Conservation (phyloP, 2,329 filamentous ascomycete species). For the Aspergillus pseudoviridinutans region DNA sequence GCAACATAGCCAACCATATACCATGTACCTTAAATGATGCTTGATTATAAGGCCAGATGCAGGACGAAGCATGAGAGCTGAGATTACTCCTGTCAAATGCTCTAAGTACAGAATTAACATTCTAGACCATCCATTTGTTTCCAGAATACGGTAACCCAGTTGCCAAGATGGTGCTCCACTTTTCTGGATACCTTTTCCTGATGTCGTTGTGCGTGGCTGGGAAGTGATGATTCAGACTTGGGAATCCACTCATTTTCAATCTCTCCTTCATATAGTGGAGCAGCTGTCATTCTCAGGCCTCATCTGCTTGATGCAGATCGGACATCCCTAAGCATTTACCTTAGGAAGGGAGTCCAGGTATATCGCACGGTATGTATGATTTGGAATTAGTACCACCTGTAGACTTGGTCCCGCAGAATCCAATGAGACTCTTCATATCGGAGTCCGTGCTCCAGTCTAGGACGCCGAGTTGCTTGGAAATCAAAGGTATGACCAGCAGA, state of each 20-base stretch:
- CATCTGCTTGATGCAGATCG: background rate
- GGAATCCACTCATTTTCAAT: background rate
- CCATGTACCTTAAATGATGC: background rate
- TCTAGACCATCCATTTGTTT: constrained; percentile 8
- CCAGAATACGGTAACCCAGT: background rate
- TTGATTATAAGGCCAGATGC: background rate
- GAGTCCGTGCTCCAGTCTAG: constrained; percentile 17
- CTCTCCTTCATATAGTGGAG: background rate
- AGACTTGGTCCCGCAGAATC: constrained; percentile 1
- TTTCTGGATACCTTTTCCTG: constrained; percentile 4
- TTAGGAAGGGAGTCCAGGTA: background rate
- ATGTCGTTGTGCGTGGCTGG: constrained; percentile 16
- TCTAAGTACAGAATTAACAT: background rate
- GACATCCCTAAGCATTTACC: background rate
- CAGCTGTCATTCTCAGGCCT: background rate
- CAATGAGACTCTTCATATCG: constrained; percentile 15
- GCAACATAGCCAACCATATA: background rate
- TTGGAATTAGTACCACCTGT: constrained; percentile 2
- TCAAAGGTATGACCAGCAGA: constrained; percentile 14
- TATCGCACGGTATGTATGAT: constrained; percentile 2
- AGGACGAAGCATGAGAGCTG: background rate
- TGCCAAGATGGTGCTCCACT: constrained; percentile 9
- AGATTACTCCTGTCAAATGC: background rate
- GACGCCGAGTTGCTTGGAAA: constrained; percentile 11
- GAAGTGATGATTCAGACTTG: constrained; percentile 3